phyloP scores from a whole-genome alignment of 345 rosid genomes.

The Bruguiera parviflora region DNA sequence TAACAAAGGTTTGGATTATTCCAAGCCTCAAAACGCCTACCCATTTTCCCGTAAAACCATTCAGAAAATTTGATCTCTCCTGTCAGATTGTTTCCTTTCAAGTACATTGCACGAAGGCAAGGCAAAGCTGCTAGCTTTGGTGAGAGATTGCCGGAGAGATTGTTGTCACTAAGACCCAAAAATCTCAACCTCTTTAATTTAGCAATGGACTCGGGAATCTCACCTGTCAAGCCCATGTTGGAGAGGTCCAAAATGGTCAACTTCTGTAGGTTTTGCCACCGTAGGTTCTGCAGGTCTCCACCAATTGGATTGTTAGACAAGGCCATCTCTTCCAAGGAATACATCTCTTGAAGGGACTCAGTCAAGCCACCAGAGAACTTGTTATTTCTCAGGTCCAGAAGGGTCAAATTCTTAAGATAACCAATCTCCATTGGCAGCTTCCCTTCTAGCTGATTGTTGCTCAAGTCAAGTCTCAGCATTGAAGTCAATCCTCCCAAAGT shows the following conservation, averaged over 20 bases:
- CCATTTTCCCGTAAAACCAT: slow-evolving; percentile 57
- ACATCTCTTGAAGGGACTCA: slow-evolving; percentile 49
- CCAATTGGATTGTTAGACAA: slow-evolving; percentile 60
- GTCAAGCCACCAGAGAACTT: slow-evolving; percentile 63
- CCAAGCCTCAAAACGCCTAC: slow-evolving; percentile 87
- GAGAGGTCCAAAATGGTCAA: slow-evolving; percentile 68
- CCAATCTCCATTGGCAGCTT: slow-evolving; percentile 46
- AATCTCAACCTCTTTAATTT: slow-evolving; percentile 67
- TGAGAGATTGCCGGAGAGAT: slow-evolving; percentile 52
- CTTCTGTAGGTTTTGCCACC: slow-evolving; percentile 56
- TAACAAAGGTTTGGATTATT: slow-evolving; percentile 77
- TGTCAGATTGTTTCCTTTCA: slow-evolving; percentile 73
- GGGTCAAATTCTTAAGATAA: slow-evolving; percentile 58
- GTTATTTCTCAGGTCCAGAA: slow-evolving; percentile 75
- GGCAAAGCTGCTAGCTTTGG: slow-evolving; percentile 63
- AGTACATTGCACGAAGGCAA: slow-evolving; percentile 53
- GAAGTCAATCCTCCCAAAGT: slow-evolving; percentile 57
- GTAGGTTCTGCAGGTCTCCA: slow-evolving; percentile 44
- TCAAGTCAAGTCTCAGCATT: slow-evolving; percentile 76
- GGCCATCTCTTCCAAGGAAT: slow-evolving; percentile 58
- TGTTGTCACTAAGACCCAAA: slow-evolving; percentile 71
- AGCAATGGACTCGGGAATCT: slow-evolving; percentile 56
- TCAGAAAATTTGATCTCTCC: slow-evolving; percentile 64
- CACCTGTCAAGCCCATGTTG: slow-evolving; percentile 48
- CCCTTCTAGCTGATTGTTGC: slow-evolving; percentile 64